These are phyloP conservation scores for Nicotiana tabacum DNA, from an alignment of 257 asterid species.

Conservation along the genomic window DNA sequence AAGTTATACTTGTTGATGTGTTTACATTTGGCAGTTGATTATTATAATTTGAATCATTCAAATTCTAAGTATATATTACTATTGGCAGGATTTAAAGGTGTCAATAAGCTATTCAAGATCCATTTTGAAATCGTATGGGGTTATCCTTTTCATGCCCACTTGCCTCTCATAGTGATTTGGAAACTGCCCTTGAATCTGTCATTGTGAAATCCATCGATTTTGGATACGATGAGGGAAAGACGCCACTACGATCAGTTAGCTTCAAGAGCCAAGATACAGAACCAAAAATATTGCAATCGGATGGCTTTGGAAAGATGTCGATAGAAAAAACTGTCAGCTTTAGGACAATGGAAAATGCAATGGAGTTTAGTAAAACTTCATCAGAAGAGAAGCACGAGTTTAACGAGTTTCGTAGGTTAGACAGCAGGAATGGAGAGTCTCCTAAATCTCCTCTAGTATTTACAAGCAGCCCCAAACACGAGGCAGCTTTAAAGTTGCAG, in stretches of 20 bases:
- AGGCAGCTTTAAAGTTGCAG: constrained; percentile 84
- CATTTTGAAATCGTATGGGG: constrained; percentile 64
- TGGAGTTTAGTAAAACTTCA: constrained; percentile 14
- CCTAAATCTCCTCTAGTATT: constrained; percentile 28
- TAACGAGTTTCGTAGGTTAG: constrained; percentile 22
- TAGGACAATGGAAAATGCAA: constrained; percentile 11
- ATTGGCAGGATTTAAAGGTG: constrained; percentile 32
- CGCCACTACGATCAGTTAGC: constrained; percentile 30
- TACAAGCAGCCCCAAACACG: constrained; percentile 57
- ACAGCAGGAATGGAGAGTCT: constrained; percentile 3
- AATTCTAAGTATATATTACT: constrained; percentile 9
- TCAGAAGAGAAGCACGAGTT: constrained; percentile 12
- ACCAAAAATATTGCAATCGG: constrained; percentile 27
- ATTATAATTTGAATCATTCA: background rate
- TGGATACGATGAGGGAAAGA: constrained; percentile 26
- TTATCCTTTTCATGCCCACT: constrained; percentile 58
- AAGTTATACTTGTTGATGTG: background rate
- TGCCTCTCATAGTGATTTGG: constrained; percentile 42
- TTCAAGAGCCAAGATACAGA: constrained; percentile 28
- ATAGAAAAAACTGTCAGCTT: constrained; percentile 34
- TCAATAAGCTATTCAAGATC: constrained; percentile 16
- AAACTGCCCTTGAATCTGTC: constrained; percentile 45
- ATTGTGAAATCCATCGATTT: constrained; percentile 36
- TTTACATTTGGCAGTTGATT: background rate
- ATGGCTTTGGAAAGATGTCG: constrained; percentile 31